Evolutionary conservation across 352 stramenopile species (phyloP), one percentile per base, ranked within the genome.

Genomic region (Globisporangium middletonii): DNA sequence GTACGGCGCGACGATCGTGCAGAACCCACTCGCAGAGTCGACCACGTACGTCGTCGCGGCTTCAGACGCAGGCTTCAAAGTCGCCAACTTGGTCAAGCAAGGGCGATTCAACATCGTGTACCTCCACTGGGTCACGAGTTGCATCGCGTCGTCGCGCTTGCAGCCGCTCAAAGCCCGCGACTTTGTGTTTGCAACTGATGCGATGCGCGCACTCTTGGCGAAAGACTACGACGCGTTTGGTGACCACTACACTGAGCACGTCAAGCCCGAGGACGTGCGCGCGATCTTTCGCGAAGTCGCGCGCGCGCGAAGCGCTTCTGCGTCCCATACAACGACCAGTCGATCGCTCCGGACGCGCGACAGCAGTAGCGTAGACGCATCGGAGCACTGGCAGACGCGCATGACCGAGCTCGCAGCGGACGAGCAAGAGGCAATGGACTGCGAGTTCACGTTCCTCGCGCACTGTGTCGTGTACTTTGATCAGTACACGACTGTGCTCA

Each of bases 1-100:
- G 8, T 87, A 78, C 27, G 85, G 85, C 9, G 82, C 67, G 2
- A 76, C 59, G 1, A 79, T 91, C 26, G 81, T 90, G 19, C 82
- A 94, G 53, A 94, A 94, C 53, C 82, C 82, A 13, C 82, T 92
- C 30, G 59, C 50, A 7, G 79, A 82, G 28, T 76, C 67, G 33
- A 92, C 85, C 4, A 71, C 71, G 42, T 89, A 76, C 49, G 75
- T 94, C 15, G 61, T 94, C 11, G 85, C 79, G 2, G 72, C 81
- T 9, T 73, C 69, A 16, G 63, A 85, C 52, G 50, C 75, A 23
- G 85, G 85, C 2, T 85, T 94, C 45, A 94, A 92, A 65, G 75
- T 92, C 23, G 60, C 61, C 23, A 94, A 92, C 55, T 57, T 92
- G 50, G 89, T 88, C 50, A 90, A 89, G 60, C 85, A 94, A 63